Evolutionary conservation across 495 filamentous ascomycete species (phyloP), one percentile per base, ranked within the genome.

Genomic region (Cercophora sp.): DNA sequence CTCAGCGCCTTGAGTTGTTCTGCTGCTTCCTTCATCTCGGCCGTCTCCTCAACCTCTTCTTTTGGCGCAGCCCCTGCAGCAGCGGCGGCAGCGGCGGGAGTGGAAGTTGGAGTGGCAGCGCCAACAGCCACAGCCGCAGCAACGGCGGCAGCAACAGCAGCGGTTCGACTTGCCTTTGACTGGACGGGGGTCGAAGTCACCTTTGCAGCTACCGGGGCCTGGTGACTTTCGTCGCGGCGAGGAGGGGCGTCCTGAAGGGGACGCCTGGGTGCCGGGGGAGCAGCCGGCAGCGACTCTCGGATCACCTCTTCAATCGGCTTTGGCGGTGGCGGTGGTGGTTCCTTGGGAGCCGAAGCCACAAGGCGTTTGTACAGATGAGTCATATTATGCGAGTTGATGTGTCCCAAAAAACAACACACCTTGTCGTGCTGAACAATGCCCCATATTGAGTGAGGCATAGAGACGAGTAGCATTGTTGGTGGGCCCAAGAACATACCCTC

Each of bases 401-500:
- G 72, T 26, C 79, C 79, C 51, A 82, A 54, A 48, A 79, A 80
- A 51, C 72, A 77, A 63, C 78, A 80, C 18, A 78, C 77, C 44
- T 79, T 79, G 45, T 82, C 79, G 51, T 77, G 71, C 64, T 79
- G 75, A 19, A 78, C 73, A 22, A 79, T 70, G 60, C 79, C 79
- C 74, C 75, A 82, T 22, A 82, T 67, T 2, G 64, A 63, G 44
- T 71, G 63, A 3, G 79, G 78, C 77, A 82, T 82, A 11, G 79
- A 79, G 39, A 80, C 73, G 35, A 82, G 65, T 8, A 82, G 57
- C 66, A 80, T 78, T 1, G 78, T 80, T 11, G 79, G 78, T 9
- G 78, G 78, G 0, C 79, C 79, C 19, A 80, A 62, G 55, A 82
- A 82, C 71, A 80, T 80, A 54, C 77, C 79, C 60, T 82, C 78